These are phyloP conservation scores for Eremomyces bilateralis DNA, from an alignment of 495 filamentous ascomycete genomes.

Conservation along the genomic window DNA sequence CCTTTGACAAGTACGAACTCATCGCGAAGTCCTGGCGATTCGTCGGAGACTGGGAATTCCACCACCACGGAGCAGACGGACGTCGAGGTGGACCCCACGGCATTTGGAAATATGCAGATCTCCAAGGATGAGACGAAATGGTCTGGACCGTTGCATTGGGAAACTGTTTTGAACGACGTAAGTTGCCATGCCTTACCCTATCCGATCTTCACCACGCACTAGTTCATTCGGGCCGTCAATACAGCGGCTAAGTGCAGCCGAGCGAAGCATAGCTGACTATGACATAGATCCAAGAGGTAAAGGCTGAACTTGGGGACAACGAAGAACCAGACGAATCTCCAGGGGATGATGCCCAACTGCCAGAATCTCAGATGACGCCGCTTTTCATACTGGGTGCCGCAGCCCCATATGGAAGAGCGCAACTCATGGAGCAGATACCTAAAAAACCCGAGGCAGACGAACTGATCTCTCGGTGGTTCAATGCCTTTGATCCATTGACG, in stretches of 20 bases:
- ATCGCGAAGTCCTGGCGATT: too few species aligned
- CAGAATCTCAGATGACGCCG: conserved; percentile 21
- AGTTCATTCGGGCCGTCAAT: too few species aligned
- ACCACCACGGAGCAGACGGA: conserved; percentile 38
- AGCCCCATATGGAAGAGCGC: conserved; percentile 7
- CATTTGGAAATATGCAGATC: conserved; percentile 75
- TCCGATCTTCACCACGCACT: too few species aligned
- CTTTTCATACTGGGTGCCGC: conserved; percentile 12
- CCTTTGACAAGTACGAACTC: too few species aligned
- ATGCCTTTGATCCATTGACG: conserved; percentile 5
- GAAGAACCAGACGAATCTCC: conserved; percentile 3
- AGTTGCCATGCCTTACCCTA: too few species aligned
- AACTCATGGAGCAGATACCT: conserved; percentile 15
- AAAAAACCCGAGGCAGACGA: conserved; percentile 17
- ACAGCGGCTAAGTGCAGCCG: too few species aligned
- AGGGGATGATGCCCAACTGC: conserved; percentile 5
- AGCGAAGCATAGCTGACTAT: too few species aligned
- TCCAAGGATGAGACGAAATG: conserved; percentile 60
- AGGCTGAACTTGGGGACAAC: not conserved
- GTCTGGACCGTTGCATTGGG: conserved; percentile 79
- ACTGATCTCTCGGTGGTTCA: conserved; percentile 19
- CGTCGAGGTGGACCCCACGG: conserved; percentile 56
- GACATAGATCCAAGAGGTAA: not conserved
- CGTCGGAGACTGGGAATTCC: too few species aligned
- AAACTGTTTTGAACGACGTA: conserved; percentile 64